Evolutionary conservation across 2,329 filamentous ascomycete genomes (phyloP), one percentile per base, ranked within the genome.

Genomic region (Penicillium sp.): DNA sequence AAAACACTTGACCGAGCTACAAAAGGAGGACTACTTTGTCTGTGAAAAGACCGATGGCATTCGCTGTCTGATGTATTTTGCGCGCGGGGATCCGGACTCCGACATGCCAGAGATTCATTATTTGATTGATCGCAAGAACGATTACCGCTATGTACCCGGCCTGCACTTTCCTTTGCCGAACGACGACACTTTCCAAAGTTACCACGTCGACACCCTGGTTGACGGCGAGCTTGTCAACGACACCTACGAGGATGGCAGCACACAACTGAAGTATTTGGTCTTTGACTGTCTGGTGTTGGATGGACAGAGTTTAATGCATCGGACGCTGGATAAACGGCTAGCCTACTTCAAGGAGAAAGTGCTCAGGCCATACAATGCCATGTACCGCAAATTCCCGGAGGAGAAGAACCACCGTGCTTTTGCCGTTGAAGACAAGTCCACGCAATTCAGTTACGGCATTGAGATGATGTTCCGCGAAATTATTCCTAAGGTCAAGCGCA

Each of bases 41-140:
- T 97, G 93, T 79, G 94, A 99, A 76, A 99, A 99, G 78, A 96
- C 93, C 1, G 94, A 99, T 70, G 94, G 94, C 51, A 90, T 97
- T 60, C 86, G 94, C 60, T 97, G 95, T 72, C 83, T 99, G n/a
- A 84, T 99, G 61, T 97, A 95, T 78, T 85, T 94, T 61, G 91
- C 90, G 47, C 69, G 70, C 51, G 73, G 73, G 6, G 75, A 77
- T 35, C 68, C 70, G 18, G 73, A 78, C 7, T 87, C 88, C 68
- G 77, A 79, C 23, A 81, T 85, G 39, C 70, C 77, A 6, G 91
- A 95, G 70, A 82, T 87, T 23, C 89, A 94, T 69, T 97, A 96
- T 77, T 81, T 99, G 53, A 96, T 99, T 75, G 93, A 99, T 76
- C 91, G 94, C 69, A 96, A 92, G 76, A 97, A 99, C 76, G 91